These are phyloP conservation scores for Lactarius psammicola DNA, from an alignment of 768 basidiomycete genomes.

Conservation along the genomic window DNA sequence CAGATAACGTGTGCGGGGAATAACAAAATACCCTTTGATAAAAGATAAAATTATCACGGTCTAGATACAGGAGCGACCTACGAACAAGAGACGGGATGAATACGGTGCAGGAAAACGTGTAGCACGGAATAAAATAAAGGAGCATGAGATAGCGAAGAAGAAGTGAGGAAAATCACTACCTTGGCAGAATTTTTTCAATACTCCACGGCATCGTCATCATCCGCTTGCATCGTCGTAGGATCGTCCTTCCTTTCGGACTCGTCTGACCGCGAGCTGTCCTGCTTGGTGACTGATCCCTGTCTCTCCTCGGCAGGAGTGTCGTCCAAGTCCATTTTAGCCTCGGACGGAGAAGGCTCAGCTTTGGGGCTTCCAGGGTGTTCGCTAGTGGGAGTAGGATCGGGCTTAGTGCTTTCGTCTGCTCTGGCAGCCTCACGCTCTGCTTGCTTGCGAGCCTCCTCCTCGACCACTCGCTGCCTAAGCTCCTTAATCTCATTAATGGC, in stretches of 20 bases:
- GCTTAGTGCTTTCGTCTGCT: constrained; percentile 35
- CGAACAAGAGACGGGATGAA: constrained; percentile 22
- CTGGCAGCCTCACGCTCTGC: constrained; percentile 41
- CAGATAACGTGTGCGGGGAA: constrained; percentile 1
- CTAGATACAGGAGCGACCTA: constrained; percentile 27
- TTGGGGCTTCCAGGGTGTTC: constrained; percentile 9
- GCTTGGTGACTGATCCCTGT: constrained; percentile 16
- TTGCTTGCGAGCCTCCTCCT: constrained; percentile 55
- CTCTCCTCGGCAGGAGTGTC: constrained; percentile 13
- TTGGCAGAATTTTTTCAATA: constrained; percentile 43
- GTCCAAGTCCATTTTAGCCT: constrained; percentile 30
- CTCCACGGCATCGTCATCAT: constrained; percentile 81
- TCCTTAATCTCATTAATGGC: constrained; percentile 62
- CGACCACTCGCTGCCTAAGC: constrained; percentile 62
- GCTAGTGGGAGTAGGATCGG: constrained; percentile 3
- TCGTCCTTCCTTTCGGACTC: constrained; percentile 29
- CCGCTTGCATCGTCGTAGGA: constrained; percentile 53
- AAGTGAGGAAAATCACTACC: constrained; percentile 22
- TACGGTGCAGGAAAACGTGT: constrained; percentile 10
- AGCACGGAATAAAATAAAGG: constrained; percentile 20
- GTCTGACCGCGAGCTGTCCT: constrained; percentile 20
- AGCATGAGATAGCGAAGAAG: constrained; percentile 15
- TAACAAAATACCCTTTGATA: constrained; percentile 12
- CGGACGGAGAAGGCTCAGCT: constrained; percentile 19
- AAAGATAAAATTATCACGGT: constrained; percentile 26